Conservation (phyloP, 192 early-diverging fungal species). For the Chytriomyces sp. region DNA sequence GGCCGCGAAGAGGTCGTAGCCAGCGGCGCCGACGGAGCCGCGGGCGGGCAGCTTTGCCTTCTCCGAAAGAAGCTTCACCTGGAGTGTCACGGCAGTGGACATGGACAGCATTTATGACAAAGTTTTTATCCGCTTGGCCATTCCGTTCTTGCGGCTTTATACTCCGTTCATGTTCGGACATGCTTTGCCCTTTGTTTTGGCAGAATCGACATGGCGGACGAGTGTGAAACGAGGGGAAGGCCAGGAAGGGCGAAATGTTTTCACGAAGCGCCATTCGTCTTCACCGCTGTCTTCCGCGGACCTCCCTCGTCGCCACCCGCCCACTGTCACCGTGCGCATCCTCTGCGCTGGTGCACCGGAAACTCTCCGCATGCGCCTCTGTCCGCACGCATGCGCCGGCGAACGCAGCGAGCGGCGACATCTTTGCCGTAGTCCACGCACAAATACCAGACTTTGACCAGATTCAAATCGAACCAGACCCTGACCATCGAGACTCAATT, state of each 20-base stretch:
- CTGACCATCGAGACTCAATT: too few species aligned
- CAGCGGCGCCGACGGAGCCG: constrained; percentile 82
- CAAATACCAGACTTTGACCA: neutral
- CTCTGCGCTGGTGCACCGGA: neutral
- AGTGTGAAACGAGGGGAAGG: too few species aligned
- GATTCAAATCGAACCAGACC: neutral
- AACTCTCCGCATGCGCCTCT: neutral
- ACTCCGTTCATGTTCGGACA: too few species aligned
- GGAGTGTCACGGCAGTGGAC: constrained; percentile 36
- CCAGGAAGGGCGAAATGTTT: too few species aligned
- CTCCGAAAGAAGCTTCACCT: constrained; percentile 71
- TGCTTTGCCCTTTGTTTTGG: too few species aligned
- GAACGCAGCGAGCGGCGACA: neutral
- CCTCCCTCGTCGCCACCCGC: too few species aligned
- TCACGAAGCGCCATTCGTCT: too few species aligned
- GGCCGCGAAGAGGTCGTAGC: constrained; percentile 84
- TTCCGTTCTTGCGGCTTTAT: too few species aligned
- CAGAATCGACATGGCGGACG: too few species aligned
- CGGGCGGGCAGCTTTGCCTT: constrained; percentile 80
- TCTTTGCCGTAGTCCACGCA: neutral
- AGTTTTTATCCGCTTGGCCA: too few species aligned
- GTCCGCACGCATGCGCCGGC: neutral
- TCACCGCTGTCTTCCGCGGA: too few species aligned
- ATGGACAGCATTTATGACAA: neutral
- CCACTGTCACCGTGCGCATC: too few species aligned